Evolutionary conservation across 2,329 filamentous ascomycete species (phyloP).

Genomic region (Ascochyta clinopodiicola): DNA sequence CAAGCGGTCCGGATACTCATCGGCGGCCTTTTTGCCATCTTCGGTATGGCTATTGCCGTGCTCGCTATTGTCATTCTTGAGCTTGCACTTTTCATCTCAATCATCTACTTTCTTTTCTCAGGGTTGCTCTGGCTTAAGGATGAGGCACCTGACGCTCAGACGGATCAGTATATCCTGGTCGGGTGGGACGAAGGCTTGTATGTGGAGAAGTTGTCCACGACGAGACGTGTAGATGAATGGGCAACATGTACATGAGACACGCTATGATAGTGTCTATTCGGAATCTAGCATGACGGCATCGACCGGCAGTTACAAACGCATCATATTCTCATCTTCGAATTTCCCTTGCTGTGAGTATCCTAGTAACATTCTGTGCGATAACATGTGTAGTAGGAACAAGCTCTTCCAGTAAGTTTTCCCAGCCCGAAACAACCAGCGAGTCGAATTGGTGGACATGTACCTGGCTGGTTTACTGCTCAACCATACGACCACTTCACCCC

Average conservation of each 20-base stretch:
- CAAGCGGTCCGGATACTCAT: conserved; percentile 11
- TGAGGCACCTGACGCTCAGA: background rate
- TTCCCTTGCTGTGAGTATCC: background rate
- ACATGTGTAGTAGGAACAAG: background rate
- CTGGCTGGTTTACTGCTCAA: background rate
- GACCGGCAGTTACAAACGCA: background rate
- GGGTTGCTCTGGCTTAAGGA: background rate
- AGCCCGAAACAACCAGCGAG: background rate
- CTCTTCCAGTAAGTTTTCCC: background rate
- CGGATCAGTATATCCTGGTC: background rate
- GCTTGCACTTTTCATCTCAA: conserved; percentile 10
- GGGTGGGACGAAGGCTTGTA: background rate
- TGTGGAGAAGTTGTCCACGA: background rate
- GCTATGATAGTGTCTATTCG: conserved; percentile 1
- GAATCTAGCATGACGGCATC: background rate
- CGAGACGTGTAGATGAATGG: conserved; percentile 10
- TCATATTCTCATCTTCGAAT: background rate
- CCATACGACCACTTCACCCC: too few relatives aligned
- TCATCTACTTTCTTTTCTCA: conserved; percentile 2
- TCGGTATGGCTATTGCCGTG: conserved; percentile 5
- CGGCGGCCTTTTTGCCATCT: conserved; percentile 11
- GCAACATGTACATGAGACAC: background rate
- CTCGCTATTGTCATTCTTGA: conserved; percentile 5
- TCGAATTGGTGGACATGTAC: background rate
- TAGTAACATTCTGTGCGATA: background rate